A percentile compares a stretch with the other conserved stretches of the same genome.
phyloP scores from a whole-genome alignment of 2,329 filamentous ascomycete genomes.

The Apiospora arundinis region DNA sequence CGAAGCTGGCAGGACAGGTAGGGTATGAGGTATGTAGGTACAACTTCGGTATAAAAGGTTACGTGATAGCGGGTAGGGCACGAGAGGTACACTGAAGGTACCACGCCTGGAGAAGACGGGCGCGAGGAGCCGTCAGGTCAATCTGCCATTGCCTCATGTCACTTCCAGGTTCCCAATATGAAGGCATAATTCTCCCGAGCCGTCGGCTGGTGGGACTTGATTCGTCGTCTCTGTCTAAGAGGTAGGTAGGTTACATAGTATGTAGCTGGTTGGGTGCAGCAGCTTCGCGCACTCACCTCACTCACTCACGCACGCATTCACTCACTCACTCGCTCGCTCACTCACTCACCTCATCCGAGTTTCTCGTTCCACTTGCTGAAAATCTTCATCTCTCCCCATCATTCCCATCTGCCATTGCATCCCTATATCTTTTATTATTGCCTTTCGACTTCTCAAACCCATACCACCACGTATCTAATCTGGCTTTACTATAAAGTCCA shows the following conservation, averaged over 20 bases:
- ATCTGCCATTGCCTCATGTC: neutral
- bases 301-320: neutral
- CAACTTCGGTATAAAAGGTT: neutral
- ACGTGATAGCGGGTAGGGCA: neutral
- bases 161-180: neutral
- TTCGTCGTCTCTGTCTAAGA: slow-evolving; percentile 5
- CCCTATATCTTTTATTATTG: neutral
- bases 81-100: neutral
- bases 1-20: slow-evolving; percentile 4
- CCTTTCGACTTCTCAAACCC: neutral
- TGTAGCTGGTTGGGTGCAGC: slow-evolving; percentile 5
- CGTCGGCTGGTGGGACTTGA: slow-evolving; percentile 13
- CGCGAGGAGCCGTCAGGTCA: neutral
- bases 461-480: neutral
- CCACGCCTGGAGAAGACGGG: neutral
- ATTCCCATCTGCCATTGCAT: neutral
- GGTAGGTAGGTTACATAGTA: too few relatives aligned
- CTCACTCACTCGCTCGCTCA: neutral
- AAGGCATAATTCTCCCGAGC: slow-evolving; percentile 7
- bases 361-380: slow-evolving; percentile 13
- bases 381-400: slow-evolving; percentile 10
- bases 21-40: slow-evolving; percentile 1
- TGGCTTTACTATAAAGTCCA: neutral
- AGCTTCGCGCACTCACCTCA: slow-evolving; percentile 14
- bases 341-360: slow-evolving; percentile 9